Conservation (phyloP, 306 rosid species). For the Lablab purpureus region DNA sequence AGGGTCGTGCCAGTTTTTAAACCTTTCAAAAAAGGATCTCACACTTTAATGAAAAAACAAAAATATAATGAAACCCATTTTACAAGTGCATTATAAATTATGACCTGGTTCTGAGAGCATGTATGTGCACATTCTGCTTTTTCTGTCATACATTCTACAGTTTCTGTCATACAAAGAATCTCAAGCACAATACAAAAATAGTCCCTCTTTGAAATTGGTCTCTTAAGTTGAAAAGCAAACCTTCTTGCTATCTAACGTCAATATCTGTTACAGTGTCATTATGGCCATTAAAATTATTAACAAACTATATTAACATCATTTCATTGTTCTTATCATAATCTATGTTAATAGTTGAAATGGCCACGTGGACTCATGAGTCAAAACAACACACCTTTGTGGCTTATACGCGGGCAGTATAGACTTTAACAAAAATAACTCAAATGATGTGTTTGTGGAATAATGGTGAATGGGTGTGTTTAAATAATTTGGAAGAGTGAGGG, state of each 20-base stretch:
- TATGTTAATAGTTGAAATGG: neutral
- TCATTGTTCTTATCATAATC: neutral
- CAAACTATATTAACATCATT: constrained; percentile 1
- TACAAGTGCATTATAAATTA: no score
- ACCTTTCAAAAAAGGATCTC: no score
- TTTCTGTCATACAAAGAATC: no score
- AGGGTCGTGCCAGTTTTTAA: no score
- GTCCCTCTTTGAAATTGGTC: neutral
- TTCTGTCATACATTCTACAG: neutral
- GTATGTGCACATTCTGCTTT: no score
- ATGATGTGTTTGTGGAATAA: constrained; percentile 1
- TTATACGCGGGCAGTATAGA: neutral
- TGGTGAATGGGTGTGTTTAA: neutral
- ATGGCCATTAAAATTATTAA: neutral
- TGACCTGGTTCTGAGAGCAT: no score
- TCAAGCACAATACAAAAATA: neutral
- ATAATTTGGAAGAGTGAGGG: neutral
- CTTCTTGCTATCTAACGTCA: neutral
- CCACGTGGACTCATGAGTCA: neutral
- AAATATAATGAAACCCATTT: no score
- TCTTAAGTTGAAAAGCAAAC: constrained; percentile 1
- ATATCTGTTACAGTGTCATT: neutral
- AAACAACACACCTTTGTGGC: neutral
- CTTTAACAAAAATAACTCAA: neutral
- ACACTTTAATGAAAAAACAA: no score